Percentiles rank a stretch among this genome's conserved stretches.
Conservation (phyloP, 1,284 basidiomycete genomes). For the Apiotrichum domesticum region DNA sequence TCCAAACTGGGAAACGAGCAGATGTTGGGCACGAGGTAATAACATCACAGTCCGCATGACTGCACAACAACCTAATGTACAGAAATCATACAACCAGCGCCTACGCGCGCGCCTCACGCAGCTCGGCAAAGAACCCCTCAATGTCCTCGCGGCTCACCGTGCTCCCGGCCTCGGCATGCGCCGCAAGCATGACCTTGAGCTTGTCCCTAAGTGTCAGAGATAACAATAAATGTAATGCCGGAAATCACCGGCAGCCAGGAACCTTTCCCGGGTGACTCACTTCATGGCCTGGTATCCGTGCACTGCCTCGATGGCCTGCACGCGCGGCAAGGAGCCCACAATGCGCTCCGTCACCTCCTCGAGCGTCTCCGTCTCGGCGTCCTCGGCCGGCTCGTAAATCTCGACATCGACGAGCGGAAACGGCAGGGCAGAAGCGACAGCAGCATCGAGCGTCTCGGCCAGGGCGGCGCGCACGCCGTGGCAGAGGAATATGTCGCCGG, state of each 20-base stretch:
- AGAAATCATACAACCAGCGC: neutral
- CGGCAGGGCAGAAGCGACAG: constrained; percentile 24
- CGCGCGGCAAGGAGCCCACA: constrained; percentile 33
- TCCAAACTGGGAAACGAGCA: too few species aligned
- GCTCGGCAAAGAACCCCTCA: constrained; percentile 33
- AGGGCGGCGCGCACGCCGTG: constrained; percentile 32
- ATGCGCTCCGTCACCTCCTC: constrained; percentile 40
- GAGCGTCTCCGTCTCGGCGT: constrained; percentile 36
- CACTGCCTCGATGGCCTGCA: constrained; percentile 45
- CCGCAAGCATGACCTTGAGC: constrained; percentile 32
- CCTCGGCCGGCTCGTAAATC: constrained; percentile 42
- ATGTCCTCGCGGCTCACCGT: constrained; percentile 38
- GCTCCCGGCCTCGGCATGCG: constrained; percentile 24
- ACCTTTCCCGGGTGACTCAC: constrained; percentile 20
- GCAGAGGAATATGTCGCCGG: constrained; percentile 42
- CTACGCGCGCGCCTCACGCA: constrained; percentile 7
- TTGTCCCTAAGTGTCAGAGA: constrained; percentile 21
- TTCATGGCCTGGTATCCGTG: constrained; percentile 43
- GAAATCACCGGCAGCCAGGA: too few species aligned
- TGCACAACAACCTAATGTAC: too few species aligned
- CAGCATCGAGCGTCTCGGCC: constrained; percentile 15
- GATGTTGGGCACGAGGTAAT: too few species aligned
- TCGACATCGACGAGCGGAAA: constrained; percentile 43
- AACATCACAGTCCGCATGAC: too few species aligned
- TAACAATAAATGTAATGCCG: too few species aligned